These are phyloP conservation scores for Xylaria sp. DNA, from an alignment of 2,329 filamentous ascomycete species.

Conservation along the genomic window DNA sequence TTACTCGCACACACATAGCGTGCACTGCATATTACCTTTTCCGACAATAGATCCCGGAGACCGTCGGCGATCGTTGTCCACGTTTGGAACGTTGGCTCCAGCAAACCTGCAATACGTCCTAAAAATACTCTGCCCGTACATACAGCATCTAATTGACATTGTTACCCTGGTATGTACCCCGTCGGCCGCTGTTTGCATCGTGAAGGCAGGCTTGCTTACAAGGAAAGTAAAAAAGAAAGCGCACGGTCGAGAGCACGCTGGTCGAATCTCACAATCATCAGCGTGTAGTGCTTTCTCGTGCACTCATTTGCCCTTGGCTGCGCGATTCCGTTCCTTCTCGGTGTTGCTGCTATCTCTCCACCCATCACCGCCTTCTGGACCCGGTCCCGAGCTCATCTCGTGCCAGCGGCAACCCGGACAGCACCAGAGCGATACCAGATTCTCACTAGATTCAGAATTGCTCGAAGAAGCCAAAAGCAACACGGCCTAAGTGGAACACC, in stretches of 20 bases:
- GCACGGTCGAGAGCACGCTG: conserved; percentile 16
- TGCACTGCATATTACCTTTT: conserved; percentile 40
- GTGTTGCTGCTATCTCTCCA: not conserved
- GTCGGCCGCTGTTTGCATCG: conserved; percentile 15
- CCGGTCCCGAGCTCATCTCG: conserved; percentile 15
- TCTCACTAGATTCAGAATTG: not conserved
- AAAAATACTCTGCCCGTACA: conserved; percentile 30
- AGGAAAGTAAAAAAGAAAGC: conserved; percentile 28
- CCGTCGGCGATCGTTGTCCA: conserved; percentile 37
- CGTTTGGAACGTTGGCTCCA: conserved; percentile 30
- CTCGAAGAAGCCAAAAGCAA: conserved; percentile 14
- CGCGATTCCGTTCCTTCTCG: conserved; percentile 19
- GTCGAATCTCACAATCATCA: conserved; percentile 10
- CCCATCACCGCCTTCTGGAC: not conserved
- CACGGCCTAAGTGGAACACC: conserved; percentile 6
- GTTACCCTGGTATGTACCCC: conserved; percentile 24
- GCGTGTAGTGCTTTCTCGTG: conserved; percentile 14
- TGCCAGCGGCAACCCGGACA: not conserved
- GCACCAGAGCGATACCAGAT: conserved; percentile 1
- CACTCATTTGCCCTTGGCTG: conserved; percentile 12
- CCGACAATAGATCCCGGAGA: conserved; percentile 35
- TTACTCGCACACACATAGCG: conserved; percentile 42
- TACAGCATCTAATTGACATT: conserved; percentile 13
- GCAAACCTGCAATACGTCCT: conserved; percentile 23
- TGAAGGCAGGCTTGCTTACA: conserved; percentile 23